These are phyloP conservation scores for Nidularia pulvinata DNA, from an alignment of 768 basidiomycete genomes.

Conservation along the genomic window DNA sequence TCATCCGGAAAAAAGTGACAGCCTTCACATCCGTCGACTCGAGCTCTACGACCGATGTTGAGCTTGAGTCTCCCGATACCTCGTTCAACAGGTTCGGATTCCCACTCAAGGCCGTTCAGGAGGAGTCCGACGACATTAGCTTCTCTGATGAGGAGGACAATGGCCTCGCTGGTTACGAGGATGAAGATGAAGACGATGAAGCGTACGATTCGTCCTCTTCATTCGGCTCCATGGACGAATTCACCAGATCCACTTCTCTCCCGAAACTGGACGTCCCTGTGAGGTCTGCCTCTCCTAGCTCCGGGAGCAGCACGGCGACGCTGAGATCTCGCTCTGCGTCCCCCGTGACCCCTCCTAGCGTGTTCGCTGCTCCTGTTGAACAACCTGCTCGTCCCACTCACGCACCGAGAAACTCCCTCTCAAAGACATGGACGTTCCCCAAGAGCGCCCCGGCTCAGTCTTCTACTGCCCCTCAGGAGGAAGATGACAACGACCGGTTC, in stretches of 20 bases:
- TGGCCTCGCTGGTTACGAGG: conserved; percentile 5
- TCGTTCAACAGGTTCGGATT: conserved; percentile 36
- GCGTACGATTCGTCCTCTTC: conserved; percentile 66
- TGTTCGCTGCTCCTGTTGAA: conserved; percentile 14
- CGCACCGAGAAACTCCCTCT: conserved; percentile 42
- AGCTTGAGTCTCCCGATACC: conserved; percentile 46
- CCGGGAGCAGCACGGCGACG: conserved; percentile 12
- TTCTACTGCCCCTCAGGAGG: conserved; percentile 13
- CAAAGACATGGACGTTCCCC: conserved; percentile 75
- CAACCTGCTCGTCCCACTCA: conserved; percentile 24
- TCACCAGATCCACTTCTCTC: conserved; percentile 25
- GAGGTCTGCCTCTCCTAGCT: conserved; percentile 16
- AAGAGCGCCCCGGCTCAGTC: conserved; percentile 28
- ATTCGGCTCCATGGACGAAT: conserved; percentile 52
- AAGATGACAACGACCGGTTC: conserved; percentile 63
- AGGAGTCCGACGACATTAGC: conserved; percentile 43
- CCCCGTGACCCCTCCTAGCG: conserved; percentile 10
- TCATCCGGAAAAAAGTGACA: conserved; percentile 39
- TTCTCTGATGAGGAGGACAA: conserved; percentile 35
- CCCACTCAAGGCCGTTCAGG: conserved; percentile 55
- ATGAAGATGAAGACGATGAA: conserved; percentile 51
- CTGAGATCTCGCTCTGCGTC: conserved; percentile 8
- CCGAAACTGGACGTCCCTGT: conserved; percentile 16
- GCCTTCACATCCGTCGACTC: conserved; percentile 62
- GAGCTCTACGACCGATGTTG: conserved; percentile 70